Evolutionary conservation across 148 eudicot genomes (phyloP), one percentile per base, ranked within the genome.

Genomic region (Chenopodium album): DNA sequence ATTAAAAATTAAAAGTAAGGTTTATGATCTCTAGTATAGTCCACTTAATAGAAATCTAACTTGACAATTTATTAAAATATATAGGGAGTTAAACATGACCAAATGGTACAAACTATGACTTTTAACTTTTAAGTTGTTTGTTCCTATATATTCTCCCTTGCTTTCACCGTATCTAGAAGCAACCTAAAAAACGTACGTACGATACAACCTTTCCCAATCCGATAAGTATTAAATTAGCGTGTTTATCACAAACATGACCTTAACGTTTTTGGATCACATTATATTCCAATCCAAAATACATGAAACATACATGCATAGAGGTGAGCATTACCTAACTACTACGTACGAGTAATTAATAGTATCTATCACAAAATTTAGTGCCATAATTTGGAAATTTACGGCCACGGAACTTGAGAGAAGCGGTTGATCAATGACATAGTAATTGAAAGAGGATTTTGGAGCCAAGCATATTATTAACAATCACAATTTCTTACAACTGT

Each of bases 391-490:
- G 54, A 73, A 48, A 48, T n/a, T 73, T 73, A 73, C 20, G 9
- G 76, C 32, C 59, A 67, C 31, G 23, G 9, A 26, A 20, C 48
- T 73, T n/a, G 52, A 19, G 32, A 26, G 60, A 73, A 73, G 32
- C 59, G 59, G 76, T 47, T 73, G 56, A 73, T 48, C 31, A 23
- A 73, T 73, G 76, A 73, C 76, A 73, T 73, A 47, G 59, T 73
- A 73, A 26, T 48, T 73, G 76, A 73, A 11, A 20, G 60, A 32
- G 10, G 60, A 48, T 44, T 73, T 73, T 73, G 76, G 76, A 73
- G 9, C 20, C 34, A 73, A 73, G 76, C 60, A n/a, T 12, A 71
- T 62, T 0, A 31, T 0, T 31, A 62, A 73, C 59, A 11, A 14
- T 26, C 76, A 73, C 76, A 73, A 48, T n/a, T 10, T 50, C 3